These are phyloP conservation scores for Codiaeum variegatum DNA, from an alignment of 441 rosid species.

Conservation along the genomic window DNA sequence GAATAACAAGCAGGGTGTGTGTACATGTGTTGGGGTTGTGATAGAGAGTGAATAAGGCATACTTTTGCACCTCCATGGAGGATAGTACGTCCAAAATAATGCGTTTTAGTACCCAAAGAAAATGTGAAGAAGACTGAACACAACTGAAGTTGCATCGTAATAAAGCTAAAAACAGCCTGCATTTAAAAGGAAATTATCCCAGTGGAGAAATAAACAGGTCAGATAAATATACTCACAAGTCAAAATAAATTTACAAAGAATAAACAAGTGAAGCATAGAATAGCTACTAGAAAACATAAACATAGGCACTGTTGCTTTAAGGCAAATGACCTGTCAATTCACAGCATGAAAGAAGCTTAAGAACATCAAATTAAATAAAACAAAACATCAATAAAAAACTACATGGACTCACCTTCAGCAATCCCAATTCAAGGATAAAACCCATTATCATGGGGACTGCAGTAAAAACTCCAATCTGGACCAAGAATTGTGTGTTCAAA, in stretches of 20 bases:
- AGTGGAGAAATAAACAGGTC: background rate
- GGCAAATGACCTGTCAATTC: background rate
- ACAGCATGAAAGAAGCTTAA: background rate
- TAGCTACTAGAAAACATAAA: background rate
- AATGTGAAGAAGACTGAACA: constrained; percentile 98
- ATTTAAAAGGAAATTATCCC: constrained; percentile 4
- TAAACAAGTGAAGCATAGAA: background rate
- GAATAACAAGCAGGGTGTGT: background rate
- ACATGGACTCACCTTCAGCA: constrained; percentile 63
- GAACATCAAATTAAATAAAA: constrained; percentile 3
- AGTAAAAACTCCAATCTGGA: constrained; percentile 96
- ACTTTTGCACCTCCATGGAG: constrained; percentile 99
- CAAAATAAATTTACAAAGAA: background rate
- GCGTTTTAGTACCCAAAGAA: constrained; percentile 91
- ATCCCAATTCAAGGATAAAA: constrained; percentile 87
- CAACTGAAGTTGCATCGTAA: constrained; percentile 93
- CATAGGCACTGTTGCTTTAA: no score
- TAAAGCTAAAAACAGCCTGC: constrained; percentile 95
- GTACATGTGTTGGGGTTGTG: no score
- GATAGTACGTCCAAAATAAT: constrained; percentile 98
- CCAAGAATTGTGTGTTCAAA: constrained; percentile 88
- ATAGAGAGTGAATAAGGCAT: constrained; percentile 20
- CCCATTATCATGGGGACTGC: constrained; percentile 99
- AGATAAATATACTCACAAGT: background rate
- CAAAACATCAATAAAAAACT: constrained; percentile 14